Percentiles rank a stretch among this genome's conserved stretches.
phyloP scores from a whole-genome alignment of 2,329 filamentous ascomycete species.

The Scytalidium lignicola region DNA sequence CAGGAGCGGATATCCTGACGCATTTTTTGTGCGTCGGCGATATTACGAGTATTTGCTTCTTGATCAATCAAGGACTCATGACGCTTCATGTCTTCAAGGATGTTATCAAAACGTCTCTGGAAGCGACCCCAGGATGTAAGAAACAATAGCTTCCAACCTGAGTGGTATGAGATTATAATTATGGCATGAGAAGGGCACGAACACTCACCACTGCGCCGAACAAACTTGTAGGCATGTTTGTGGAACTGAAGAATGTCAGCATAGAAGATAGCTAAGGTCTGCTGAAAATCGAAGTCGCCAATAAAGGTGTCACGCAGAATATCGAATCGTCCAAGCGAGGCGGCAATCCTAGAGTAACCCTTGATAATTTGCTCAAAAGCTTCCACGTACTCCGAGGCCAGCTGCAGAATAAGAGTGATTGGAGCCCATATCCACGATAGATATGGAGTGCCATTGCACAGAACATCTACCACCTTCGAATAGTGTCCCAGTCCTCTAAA shows the following conservation, averaged over 20 bases:
- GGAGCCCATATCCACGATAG: constrained; percentile 42
- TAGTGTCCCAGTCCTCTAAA: constrained; percentile 38
- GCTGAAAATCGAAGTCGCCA: constrained; percentile 31
- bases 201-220: constrained; percentile 19
- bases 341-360: constrained; percentile 35
- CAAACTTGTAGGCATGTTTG: constrained; percentile 39
- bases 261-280: constrained; percentile 38
- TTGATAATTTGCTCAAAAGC: constrained; percentile 38
- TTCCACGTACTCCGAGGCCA: constrained; percentile 14
- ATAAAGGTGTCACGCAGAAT: constrained; percentile 27
- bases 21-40: constrained; percentile 21
- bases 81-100: constrained; percentile 28
- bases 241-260: constrained; percentile 45
- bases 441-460: constrained; percentile 43
- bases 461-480: constrained; percentile 33
- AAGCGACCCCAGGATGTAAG: constrained; percentile 34
- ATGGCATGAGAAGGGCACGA: neutral
- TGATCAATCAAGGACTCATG: constrained; percentile 29
- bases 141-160: constrained; percentile 33
- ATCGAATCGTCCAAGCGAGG: constrained; percentile 33
- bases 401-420: constrained; percentile 31
- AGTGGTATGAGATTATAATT: neutral
- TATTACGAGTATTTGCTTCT: constrained; percentile 28
- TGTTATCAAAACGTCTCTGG: constrained; percentile 28
- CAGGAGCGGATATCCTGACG: constrained; percentile 13